Conservation (phyloP, 1,284 basidiomycete genomes). For the Ustilago xerochloae region DNA sequence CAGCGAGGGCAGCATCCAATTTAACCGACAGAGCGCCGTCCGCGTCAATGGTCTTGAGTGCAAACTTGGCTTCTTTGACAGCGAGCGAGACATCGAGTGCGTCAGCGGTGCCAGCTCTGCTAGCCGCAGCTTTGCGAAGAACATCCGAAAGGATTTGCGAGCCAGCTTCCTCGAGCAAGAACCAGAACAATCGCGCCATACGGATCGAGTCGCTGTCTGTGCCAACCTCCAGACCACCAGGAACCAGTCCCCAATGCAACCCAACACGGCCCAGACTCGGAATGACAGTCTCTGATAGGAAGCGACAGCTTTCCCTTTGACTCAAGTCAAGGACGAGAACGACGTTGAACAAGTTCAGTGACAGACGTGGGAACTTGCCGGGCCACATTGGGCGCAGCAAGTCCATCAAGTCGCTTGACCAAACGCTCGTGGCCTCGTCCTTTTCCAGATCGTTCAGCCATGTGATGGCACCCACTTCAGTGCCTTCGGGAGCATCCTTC, state of each 20-base stretch:
- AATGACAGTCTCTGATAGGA: conserved; percentile 52
- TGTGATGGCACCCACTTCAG: conserved; percentile 73
- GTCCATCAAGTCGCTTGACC: conserved; percentile 43
- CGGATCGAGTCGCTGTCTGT: conserved; percentile 15
- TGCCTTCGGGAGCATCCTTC: conserved; percentile 3
- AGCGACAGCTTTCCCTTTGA: conserved; percentile 45
- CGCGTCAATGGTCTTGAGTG: conserved; percentile 16
- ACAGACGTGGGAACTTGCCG: conserved; percentile 54
- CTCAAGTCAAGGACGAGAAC: conserved; percentile 59
- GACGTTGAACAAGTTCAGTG: conserved; percentile 63
- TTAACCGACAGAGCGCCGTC: conserved; percentile 10
- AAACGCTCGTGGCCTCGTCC: conserved; percentile 71
- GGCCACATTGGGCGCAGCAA: conserved; percentile 59
- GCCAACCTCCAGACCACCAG: conserved; percentile 50
- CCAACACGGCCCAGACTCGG: conserved; percentile 49
- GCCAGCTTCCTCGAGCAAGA: conserved; percentile 40
- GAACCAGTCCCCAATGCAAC: conserved; percentile 60
- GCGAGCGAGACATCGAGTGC: conserved; percentile 30
- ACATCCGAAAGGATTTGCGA: conserved; percentile 30
- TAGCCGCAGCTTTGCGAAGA: conserved; percentile 31
- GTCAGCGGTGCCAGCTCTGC: conserved; percentile 8
- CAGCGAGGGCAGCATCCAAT: conserved; percentile 18
- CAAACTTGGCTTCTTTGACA: conserved; percentile 42
- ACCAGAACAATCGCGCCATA: conserved; percentile 58
- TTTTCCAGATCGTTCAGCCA: conserved; percentile 93